These are phyloP conservation scores for Botryosphaeria dothidea DNA, from an alignment of 2,329 filamentous ascomycete species.

Conservation along the genomic window DNA sequence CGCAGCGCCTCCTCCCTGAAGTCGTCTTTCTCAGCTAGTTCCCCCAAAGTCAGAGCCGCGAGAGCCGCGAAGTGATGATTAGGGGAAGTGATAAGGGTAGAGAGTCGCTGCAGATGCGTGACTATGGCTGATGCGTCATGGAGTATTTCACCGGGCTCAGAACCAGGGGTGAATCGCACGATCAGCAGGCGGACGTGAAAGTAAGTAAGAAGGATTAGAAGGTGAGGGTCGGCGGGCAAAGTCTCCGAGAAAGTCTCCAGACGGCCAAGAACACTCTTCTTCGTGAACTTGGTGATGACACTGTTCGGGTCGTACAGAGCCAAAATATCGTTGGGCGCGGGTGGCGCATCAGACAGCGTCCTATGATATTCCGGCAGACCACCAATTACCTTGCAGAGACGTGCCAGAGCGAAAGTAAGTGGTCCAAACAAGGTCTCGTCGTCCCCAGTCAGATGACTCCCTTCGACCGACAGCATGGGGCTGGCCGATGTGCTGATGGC, in stretches of 20 bases:
- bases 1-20: conserved; percentile 37
- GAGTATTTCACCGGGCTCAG: conserved; percentile 30
- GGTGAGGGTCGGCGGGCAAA: conserved; percentile 29
- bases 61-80: conserved; percentile 39
- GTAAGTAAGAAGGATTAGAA: conserved; percentile 35
- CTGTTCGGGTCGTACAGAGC: conserved; percentile 28
- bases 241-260: conserved; percentile 34
- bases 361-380: conserved; percentile 26
- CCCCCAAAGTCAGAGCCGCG: conserved; percentile 35
- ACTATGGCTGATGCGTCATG: conserved; percentile 33
- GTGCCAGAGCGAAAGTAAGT: conserved; percentile 36
- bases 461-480: conserved; percentile 33
- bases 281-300: conserved; percentile 29
- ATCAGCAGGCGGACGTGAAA: conserved; percentile 39
- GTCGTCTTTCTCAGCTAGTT: conserved; percentile 37
- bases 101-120: conserved; percentile 25
- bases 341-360: conserved; percentile 30
- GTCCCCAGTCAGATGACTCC: conserved; percentile 27
- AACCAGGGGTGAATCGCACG: conserved; percentile 30
- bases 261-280: conserved; percentile 32
- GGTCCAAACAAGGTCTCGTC: conserved; percentile 14
- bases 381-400: conserved; percentile 32
- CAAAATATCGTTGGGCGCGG: conserved; percentile 24
- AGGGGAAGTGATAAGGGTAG: conserved; percentile 32
- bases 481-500: conserved; percentile 36